A percentile compares a stretch with the other conserved stretches of the same genome.
Conservation (phyloP, 768 basidiomycete genomes). For the Floccularia luteovirens region DNA sequence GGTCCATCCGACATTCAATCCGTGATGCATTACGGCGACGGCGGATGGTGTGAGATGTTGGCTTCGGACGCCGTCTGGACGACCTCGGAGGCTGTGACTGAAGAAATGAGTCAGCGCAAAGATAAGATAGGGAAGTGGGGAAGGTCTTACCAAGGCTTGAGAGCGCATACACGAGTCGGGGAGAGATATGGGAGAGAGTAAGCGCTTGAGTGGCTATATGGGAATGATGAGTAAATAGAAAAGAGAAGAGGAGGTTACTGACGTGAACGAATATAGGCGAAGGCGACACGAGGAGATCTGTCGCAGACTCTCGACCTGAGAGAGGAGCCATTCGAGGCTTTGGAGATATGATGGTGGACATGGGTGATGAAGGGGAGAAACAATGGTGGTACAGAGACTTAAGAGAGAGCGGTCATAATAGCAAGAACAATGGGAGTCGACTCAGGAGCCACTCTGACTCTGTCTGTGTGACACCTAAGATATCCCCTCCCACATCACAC, state of each 20-base stretch:
- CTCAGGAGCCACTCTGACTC: no score
- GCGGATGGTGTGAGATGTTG: conserved; percentile 15
- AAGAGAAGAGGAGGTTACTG: background rate
- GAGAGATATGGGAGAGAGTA: conserved; percentile 20
- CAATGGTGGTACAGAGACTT: no score
- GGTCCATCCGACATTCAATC: conserved; percentile 16
- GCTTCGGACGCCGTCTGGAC: conserved; percentile 26
- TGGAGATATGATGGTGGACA: conserved; percentile 2
- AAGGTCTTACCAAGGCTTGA: conserved; percentile 7
- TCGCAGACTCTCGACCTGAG: background rate
- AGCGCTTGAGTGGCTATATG: conserved; percentile 13
- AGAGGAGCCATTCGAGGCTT: background rate
- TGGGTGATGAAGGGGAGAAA: no score
- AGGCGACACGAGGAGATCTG: background rate
- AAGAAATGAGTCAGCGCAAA: conserved; percentile 12
- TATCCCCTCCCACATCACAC: no score
- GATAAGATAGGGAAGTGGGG: background rate
- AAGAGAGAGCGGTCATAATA: no score
- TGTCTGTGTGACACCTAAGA: no score
- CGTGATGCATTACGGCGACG: conserved; percentile 19
- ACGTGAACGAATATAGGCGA: background rate
- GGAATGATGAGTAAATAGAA: background rate
- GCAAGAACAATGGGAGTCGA: no score
- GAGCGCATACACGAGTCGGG: conserved; percentile 12
- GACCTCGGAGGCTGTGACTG: conserved; percentile 19